Conservation (phyloP, 306 rosid species). For the Vigna hirtella region DNA sequence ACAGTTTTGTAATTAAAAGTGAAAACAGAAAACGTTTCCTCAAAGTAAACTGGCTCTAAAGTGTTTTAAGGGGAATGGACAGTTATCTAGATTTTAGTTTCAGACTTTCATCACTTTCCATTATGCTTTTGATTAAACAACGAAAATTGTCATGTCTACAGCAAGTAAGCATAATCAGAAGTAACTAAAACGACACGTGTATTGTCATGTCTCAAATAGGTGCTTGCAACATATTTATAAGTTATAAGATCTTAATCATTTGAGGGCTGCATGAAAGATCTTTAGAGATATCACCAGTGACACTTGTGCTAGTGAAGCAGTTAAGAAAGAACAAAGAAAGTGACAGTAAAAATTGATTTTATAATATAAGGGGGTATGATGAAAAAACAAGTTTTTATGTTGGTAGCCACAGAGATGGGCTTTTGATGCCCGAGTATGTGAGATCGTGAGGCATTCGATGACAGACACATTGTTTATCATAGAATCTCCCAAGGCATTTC, state of each 20-base stretch:
- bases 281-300: conserved; percentile 10
- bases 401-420: conserved; percentile 1
- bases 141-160: background rate
- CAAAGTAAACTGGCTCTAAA: background rate
- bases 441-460: conserved; percentile 14
- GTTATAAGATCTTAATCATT: background rate
- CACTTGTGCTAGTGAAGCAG: background rate
- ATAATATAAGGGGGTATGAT: background rate
- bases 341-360: background rate
- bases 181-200: background rate
- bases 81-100: conserved; percentile 7
- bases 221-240: background rate
- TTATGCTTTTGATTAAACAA: background rate
- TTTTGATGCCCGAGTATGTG: background rate
- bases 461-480: background rate
- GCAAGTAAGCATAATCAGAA: conserved; percentile 17
- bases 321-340: conserved; percentile 28
- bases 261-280: conserved; percentile 16
- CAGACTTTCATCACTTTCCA: background rate
- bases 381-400: conserved; percentile 2
- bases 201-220: conserved; percentile 5
- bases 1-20: background rate
- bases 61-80: conserved; percentile 21
- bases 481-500: conserved; percentile 17
- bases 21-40: background rate